Percentiles rank a stretch among this genome's conserved stretches.
These are phyloP conservation scores for Aspergillus nanangensis DNA, from an alignment of 495 filamentous ascomycete species.

Conservation along the genomic window DNA sequence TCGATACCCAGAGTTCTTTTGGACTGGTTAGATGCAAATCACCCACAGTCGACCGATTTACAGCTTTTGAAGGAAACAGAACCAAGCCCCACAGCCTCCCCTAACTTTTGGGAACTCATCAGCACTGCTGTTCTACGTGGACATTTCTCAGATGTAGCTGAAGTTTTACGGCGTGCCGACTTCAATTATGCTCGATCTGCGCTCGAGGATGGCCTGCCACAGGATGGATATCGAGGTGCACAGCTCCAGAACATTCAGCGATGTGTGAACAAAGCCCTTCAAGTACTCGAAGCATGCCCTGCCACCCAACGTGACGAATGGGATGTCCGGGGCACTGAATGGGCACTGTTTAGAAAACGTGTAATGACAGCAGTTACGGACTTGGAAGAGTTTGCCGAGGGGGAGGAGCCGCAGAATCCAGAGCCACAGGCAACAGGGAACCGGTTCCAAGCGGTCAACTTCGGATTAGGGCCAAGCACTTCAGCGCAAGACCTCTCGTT, in stretches of 20 bases:
- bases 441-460: slow-evolving; percentile 47
- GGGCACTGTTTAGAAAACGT: slow-evolving; percentile 71
- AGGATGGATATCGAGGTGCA: slow-evolving; percentile 61
- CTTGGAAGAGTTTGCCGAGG: slow-evolving; percentile 71
- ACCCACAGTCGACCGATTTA: slow-evolving; percentile 57
- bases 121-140: slow-evolving; percentile 66
- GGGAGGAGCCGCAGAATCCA: slow-evolving; percentile 44
- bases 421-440: slow-evolving; percentile 27
- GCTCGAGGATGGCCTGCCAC: slow-evolving; percentile 50
- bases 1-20: slow-evolving; percentile 71
- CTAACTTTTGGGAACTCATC: slow-evolving; percentile 75
- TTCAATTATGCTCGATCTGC: slow-evolving; percentile 67
- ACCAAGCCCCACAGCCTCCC: slow-evolving; percentile 68
- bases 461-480: slow-evolving; percentile 40
- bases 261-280: slow-evolving; percentile 59
- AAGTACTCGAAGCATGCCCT: slow-evolving; percentile 68
- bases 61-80: slow-evolving; percentile 53
- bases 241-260: slow-evolving; percentile 69
- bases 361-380: slow-evolving; percentile 60
- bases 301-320: slow-evolving; percentile 60
- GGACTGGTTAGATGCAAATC: slow-evolving; percentile 69
- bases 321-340: slow-evolving; percentile 71
- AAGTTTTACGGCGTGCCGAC: slow-evolving; percentile 63
- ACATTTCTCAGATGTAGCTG: slow-evolving; percentile 55
- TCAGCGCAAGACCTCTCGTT: slow-evolving; percentile 37